Percentiles rank a stretch among this genome's conserved stretches.
These are phyloP conservation scores for Geum urbanum DNA, from an alignment of 306 rosid genomes.

Conservation along the genomic window DNA sequence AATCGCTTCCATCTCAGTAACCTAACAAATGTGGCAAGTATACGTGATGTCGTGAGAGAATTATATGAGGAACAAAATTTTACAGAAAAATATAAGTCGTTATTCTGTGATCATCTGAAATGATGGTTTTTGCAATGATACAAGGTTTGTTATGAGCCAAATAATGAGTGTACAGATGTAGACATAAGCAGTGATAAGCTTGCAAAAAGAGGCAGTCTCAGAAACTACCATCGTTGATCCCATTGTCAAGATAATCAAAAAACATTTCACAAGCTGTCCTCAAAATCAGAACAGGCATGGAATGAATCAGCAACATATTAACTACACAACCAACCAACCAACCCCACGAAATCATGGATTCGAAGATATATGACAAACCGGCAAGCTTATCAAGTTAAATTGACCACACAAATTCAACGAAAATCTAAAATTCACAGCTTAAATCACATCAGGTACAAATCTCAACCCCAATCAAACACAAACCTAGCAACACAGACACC, in stretches of 20 bases:
- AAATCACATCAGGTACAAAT: not conserved
- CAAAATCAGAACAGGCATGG: no score
- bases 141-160: not conserved
- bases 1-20: constrained; percentile 84
- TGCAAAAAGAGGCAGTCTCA: no score
- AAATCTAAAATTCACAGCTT: not conserved
- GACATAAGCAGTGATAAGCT: no score
- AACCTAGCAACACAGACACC: not conserved
- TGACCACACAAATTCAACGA: no score
- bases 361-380: no score
- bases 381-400: no score
- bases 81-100: constrained; percentile 7
- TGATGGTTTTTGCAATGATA: not conserved
- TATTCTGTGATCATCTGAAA: not conserved
- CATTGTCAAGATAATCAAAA: no score
- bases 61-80: not conserved
- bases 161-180: not conserved
- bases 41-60: not conserved
- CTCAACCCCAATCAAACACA: not conserved
- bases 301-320: no score
- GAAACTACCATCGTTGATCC: no score
- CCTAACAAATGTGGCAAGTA: constrained; percentile 43
- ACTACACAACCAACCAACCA: no score
- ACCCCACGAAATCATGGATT: no score
- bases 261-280: no score